Evolutionary conservation across 345 rosid species (phyloP), one percentile per base, ranked within the genome.

Genomic region (Boechera stricta): DNA sequence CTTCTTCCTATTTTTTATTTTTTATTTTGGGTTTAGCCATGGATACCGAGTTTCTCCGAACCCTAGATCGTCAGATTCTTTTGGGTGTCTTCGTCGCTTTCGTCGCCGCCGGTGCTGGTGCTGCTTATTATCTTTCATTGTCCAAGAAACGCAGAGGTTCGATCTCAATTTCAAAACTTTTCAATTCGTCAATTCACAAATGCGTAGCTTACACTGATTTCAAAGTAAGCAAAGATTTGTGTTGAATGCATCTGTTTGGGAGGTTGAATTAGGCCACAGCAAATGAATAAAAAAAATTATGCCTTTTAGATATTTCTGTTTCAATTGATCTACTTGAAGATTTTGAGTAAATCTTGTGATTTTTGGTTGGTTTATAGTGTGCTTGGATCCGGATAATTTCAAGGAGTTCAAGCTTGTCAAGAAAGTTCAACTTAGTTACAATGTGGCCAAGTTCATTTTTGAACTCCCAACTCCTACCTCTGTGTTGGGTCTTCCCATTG

Each of bases 401-500:
- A 94, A 83, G 87, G 87, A 89, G 65, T 94, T 94, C 78, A 94
- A 94, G 84, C 98, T 94, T 51, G 91, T 92, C 41, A 92, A 92
- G 77, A 88, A 87, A 72, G 39, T 72, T 10, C 93, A 92, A 81
- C 87, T 94, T 64, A 94, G 98, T 86, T 95, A 91, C 61, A 94
- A 92, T 86, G 98, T 94, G 41, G 98, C 98, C 11, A 92, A 94
- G 75, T 94, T 94, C 89, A 72, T 82, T 15, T 92, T 89, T 82
- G 87, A 72, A 56, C 98, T 94, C 62, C 95, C 95, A 38, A 82
- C 88, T 4, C 79, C 95, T 69, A 87, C 92, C 62, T 85, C 97
- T 53, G 92, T 86, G 24, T 84, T 94, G 86, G 97, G 97, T 71
- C 97, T 94, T 74, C 98, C 98, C 8, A 94, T 94, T 80, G 98